Evolutionary conservation across 1,139 yeast genomes (phyloP).

Genomic region (Candida pseudocylindracea): DNA sequence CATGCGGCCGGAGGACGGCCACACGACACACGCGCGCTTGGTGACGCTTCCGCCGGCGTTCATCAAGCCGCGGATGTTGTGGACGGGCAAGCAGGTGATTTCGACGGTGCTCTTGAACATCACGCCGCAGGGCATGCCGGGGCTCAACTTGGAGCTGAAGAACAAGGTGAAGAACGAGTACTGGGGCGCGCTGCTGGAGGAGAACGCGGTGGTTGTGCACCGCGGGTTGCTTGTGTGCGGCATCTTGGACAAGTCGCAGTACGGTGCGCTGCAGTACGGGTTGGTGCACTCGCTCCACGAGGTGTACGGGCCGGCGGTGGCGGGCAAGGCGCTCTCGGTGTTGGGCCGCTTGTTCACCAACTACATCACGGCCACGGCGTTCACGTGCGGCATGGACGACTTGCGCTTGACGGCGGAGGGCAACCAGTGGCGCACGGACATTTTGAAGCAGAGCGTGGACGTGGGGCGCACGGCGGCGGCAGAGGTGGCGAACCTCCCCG

Average conservation of each 20-base stretch:
- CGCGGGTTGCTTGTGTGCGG: slow-evolving; percentile 84
- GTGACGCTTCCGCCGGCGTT: slow-evolving; percentile 80
- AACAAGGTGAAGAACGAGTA: slow-evolving; percentile 88
- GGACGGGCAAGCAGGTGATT: slow-evolving; percentile 99
- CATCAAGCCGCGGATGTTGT: slow-evolving; percentile 65
- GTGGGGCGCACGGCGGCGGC: slow-evolving; percentile 84
- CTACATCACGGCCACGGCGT: slow-evolving; percentile 79
- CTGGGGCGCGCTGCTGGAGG: slow-evolving; percentile 75
- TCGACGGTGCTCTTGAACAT: slow-evolving; percentile 77
- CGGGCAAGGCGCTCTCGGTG: slow-evolving; percentile 77
- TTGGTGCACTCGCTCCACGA: slow-evolving; percentile 92
- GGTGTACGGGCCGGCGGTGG: slow-evolving; percentile 77
- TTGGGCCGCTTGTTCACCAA: slow-evolving; percentile 89
- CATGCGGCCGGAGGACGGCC: slow-evolving; percentile 97
- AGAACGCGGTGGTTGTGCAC: slow-evolving; percentile 67
- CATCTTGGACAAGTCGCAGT: slow-evolving; percentile 91
- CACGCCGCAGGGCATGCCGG: slow-evolving; percentile 74
- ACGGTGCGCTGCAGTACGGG: slow-evolving; percentile 96
- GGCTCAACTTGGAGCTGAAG: slow-evolving; percentile 60
- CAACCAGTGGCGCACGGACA: slow-evolving; percentile 69
- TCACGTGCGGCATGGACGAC: slow-evolving; percentile 99
- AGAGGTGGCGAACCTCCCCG: slow-evolving; percentile 74
- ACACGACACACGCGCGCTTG: slow-evolving; percentile 46
- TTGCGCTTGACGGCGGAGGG: slow-evolving; percentile 83
- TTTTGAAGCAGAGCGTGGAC: slow-evolving; percentile 53